Evolutionary conservation across 345 rosid species (phyloP).

Genomic region (Melaleuca alternifolia): DNA sequence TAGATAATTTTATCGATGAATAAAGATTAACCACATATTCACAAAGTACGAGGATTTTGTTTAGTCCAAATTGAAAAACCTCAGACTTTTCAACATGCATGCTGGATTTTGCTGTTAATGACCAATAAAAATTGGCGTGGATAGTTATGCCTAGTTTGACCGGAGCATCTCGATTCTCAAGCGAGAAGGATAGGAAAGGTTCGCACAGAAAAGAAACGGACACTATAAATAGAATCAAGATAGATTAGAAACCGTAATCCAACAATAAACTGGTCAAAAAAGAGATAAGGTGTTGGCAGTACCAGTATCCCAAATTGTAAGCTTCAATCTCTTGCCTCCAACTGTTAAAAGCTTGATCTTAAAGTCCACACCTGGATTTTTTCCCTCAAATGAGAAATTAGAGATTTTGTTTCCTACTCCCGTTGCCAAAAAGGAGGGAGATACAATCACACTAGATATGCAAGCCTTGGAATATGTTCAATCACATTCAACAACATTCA

Average conservation of each 20-base stretch:
- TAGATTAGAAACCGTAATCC: neutral
- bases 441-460: neutral
- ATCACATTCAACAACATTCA: neutral
- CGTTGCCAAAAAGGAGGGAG: neutral
- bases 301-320: constrained; percentile 99
- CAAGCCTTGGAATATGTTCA: neutral
- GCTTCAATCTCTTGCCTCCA: constrained; percentile 74
- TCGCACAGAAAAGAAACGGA: neutral
- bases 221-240: neutral
- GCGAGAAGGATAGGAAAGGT: neutral
- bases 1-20: neutral
- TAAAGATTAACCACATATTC: neutral
- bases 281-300: neutral
- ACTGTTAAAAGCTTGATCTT: constrained; percentile 65
- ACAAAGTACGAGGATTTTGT: neutral
- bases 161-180: neutral
- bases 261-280: neutral
- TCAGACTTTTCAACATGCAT: neutral
- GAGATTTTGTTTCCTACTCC: neutral
- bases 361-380: constrained; percentile 80
- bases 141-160: neutral
- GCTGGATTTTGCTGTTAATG: neutral
- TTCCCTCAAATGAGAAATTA: neutral
- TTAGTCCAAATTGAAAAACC: neutral
- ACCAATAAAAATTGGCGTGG: neutral